Base-by-base conservation (phyloP, 1,284 basidiomycete species). In the Malassezia slooffiae region DNA sequence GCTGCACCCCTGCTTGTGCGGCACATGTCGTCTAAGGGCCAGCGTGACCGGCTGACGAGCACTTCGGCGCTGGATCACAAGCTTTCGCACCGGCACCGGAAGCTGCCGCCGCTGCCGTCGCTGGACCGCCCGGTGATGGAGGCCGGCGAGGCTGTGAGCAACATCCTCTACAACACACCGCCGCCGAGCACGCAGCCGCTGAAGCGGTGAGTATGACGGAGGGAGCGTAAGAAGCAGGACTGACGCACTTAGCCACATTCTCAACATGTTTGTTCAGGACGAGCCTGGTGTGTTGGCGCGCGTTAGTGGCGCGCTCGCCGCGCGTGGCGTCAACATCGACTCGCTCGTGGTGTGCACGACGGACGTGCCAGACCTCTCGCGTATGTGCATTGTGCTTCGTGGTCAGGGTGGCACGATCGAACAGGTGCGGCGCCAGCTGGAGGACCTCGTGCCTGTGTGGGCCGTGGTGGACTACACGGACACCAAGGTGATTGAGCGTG, bases 241-340 rank as follows among this genome's bases (percentile, higher is more conserved):
- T 38, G 13, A 27, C 23, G n/a, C n/a, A n/a, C 35, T 28, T 20
- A 45, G 40, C 70, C 93, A 97, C 70, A 80, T 91, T 48, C 78
- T 99, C 55, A 97, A 97, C 74, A 96, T 90, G 72, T 80, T 99
- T 50, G 93, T 99, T 6, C 93, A 99, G 73, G 96, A 99, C 70
- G 93, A 99, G 73, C 93, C 93, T 2, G 93, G 93, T 70, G 93
- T 99, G 15, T 77, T 99, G 16, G 95, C 91, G 17, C 83, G 93
- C 57, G 90, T 99, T 2, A 91, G 91, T 5, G 93, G 93, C 54
- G 96, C 91, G 58, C 78, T 99, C 22, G 93, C 93, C 17, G 93
- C 87, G 30, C 77, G 93, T 55, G 93, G 93, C 1, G 95, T 97
- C 77, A 99, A 99, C 76, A 95, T 74, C 71, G 93, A 99, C 74